Evolutionary conservation across 192 early-diverging fungal species (phyloP).

Genomic region (Gryganskiella cystojenkinii): DNA sequence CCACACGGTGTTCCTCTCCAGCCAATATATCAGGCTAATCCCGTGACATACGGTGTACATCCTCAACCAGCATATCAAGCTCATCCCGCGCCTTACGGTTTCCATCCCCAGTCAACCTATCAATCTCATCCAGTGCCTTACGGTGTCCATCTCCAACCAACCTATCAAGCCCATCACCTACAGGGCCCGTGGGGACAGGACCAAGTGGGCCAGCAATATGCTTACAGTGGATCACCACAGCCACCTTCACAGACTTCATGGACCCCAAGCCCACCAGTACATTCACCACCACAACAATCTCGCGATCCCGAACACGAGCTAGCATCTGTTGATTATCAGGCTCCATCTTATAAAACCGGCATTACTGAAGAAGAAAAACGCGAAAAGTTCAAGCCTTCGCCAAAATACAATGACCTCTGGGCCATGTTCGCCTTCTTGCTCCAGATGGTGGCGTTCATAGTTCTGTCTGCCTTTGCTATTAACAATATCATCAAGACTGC

Average conservation of each 20-base stretch:
- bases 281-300: conserved; percentile 11
- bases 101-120: conserved; percentile 13
- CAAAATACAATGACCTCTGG: conserved; percentile 37
- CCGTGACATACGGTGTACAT: no score
- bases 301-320: neutral
- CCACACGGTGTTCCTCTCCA: no score
- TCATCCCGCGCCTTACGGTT: no score
- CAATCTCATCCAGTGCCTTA: conserved; percentile 8
- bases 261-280: conserved; percentile 3
- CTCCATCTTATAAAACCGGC: neutral
- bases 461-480: conserved; percentile 14
- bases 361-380: neutral
- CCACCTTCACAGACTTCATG: no score
- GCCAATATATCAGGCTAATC: no score
- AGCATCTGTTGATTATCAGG: conserved; percentile 8
- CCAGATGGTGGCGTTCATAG: conserved; percentile 27
- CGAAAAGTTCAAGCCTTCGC: conserved; percentile 23
- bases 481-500: conserved; percentile 52
- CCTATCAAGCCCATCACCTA: conserved; percentile 6
- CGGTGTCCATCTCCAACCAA: conserved; percentile 16
- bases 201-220: conserved; percentile 5
- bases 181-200: conserved; percentile 10
- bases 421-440: conserved; percentile 22
- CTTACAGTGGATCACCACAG: conserved; percentile 10
- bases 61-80: no score